Evolutionary conservation across 2,329 filamentous ascomycete genomes (phyloP), one percentile per base, ranked within the genome.

Genomic region (Phyllosticta citribraziliensis): DNA sequence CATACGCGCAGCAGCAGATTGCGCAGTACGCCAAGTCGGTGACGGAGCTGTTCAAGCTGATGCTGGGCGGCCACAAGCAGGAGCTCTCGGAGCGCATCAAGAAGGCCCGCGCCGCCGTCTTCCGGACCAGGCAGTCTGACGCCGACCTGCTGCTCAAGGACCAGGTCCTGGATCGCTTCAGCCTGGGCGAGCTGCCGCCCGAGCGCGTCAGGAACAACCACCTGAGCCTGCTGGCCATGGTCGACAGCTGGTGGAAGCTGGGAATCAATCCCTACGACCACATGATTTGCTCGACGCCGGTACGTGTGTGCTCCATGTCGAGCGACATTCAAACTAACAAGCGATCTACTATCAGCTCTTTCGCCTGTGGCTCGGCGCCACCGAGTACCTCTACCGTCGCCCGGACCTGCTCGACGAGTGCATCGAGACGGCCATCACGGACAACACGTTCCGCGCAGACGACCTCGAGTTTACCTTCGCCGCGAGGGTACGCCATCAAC

Each of bases 381-480:
- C 92, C 0, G 94, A 99, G 76, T 93, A 96, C 72, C 81, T 99
- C 47, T 99, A 97, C 79, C 87, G 91, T 65, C 91, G 92, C 69
- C 81, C 84, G 19, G 84, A 83, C 2, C 79, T 96, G 58, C 84
- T 99, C 14, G 88, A 96, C 57, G 91, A 94, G 71, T 88, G 88
- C 24, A 84, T 99, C 67, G 83, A 88, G 56, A 94, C 91, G 8
- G 93, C 91, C 2, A 85, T 97, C 67, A 84, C 93, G 65, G 93
- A 99, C 74, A 87, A 89, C 67, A 93, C 88, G 0, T 99, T 97
- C 76, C 84, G 94, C n/a, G 88, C 88, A 24, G 94, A 99, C 70
- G 94, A 99, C 72, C 79, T 99, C 61, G 94, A 99, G 75, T 99
- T 99, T 71, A 96, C 93, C 0, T 97, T 99, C 76, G 95, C 94